Base-by-base conservation (phyloP, 202 grass and related monocot species). In the Carex sylvatica region DNA sequence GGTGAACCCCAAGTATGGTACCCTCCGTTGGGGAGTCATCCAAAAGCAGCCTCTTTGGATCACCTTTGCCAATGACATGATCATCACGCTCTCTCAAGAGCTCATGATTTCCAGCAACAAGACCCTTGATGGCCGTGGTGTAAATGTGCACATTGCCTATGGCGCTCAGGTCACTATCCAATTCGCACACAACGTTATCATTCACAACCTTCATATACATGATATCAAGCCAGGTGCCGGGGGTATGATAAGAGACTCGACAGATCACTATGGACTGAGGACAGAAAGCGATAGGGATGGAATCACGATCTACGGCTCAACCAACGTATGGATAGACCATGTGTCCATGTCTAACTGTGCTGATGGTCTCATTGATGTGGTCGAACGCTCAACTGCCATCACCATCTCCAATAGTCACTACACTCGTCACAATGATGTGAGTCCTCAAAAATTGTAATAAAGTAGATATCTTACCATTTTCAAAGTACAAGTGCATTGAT, bases 401-500 rank as follows among this genome's bases (percentile, higher is more conserved):
- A 97, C 94, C 46, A 80, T 97, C 62, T 97, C 94, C 87, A 97
- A 97, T 65, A 38, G 87, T 83, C 91, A 97, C 87, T 46, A 93
- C 68, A 90, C 89, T 2, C 83, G 81, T 61, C 94, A 97, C 89
- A 91, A 92, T 65, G 94, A 97, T 49, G 94, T 89, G 55, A 55
- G 19, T 66, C 9, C 33, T 22, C 31, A 74, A 47, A 15, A 15
- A 20, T 44, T 40, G 47, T 28, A 22, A 62, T 38, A 7, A 68
- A 68, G 61, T 24, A 31, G 2, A 56, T 33, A n/a, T n/a, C n/a
- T 13, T 26, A 14, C 20, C 14, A 5, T 74, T 74, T 53, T 74
- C 1, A 12, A 74, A 28, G 24, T 9, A 52, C 59, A 61, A 61
- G 2, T 54, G 19, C 6, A 58, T 55, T 61, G 22, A 60, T 71